Evolutionary conservation across 2,329 filamentous ascomycete genomes (phyloP), one percentile per base, ranked within the genome.

Genomic region (Neopestalotiopsis sp.): DNA sequence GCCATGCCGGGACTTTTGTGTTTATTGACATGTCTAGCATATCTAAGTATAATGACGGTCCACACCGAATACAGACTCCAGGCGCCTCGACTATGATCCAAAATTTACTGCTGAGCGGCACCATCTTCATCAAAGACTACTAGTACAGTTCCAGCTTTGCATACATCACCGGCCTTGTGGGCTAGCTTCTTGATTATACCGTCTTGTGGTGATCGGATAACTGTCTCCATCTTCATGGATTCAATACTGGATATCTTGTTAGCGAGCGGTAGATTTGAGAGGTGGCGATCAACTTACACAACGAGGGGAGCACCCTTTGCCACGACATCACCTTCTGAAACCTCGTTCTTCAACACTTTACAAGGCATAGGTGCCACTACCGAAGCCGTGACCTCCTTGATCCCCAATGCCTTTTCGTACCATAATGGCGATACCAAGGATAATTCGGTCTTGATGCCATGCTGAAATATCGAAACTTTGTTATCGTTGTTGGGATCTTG

Each of bases 281-380:
- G 12, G 1, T 53, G 56, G 1, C 17, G n/a, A 24, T 30, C 5
- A 5, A 85, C 89, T 86, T 80, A 91, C 83, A 98, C 94, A 13
- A 98, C 93, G 69, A 99, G 83, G 6, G 94, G 90, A 68, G 95
- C 90, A 61, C 95, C 95, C 83, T 95, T 97, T 78, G 90, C 90
- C 17, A 99, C 96, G 61, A 81, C 82, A 72, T 97, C 90, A 0
- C 96, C 96, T 74, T 94, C 94, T 34, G 87, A 82, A 0, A 98
- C 94, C 80, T 97, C 93, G 62, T 98, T 96, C 73, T 94, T 90
- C 71, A 99, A 83, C 32, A 99, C 92, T 83, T 98, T 98, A 82
- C 96, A 98, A 1, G 96, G 96, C 96, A 99, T 99, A 0, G 96
- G 96, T 28, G 96, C 94, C 30, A 93, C 86, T 1, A 98, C 94